Percentiles rank a stretch among this genome's conserved stretches.
phyloP scores from a whole-genome alignment of 305 asterid genomes.

The Lippia alba region DNA sequence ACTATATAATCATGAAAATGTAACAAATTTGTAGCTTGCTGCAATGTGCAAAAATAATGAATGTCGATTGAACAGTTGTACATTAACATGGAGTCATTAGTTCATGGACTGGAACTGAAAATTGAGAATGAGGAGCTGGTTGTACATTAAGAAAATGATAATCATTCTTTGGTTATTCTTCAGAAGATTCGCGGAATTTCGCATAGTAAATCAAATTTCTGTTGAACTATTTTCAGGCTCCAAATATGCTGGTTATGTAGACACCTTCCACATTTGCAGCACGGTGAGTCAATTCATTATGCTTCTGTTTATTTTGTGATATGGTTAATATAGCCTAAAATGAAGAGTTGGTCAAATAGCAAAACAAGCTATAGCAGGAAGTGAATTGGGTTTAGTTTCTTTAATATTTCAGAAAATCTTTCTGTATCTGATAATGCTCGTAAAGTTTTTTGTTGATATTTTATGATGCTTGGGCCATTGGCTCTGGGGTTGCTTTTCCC shows the following conservation, averaged over 20 bases:
- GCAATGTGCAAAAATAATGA: neutral
- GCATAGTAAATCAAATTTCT: constrained; percentile 19
- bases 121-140: constrained; percentile 6
- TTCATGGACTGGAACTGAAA: neutral
- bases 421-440: neutral
- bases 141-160: neutral
- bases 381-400: constrained; percentile 6
- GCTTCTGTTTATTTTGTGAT: neutral
- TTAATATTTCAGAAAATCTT: neutral
- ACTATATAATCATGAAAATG: neutral
- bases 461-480: neutral
- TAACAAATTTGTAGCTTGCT: constrained; percentile 13
- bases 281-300: constrained; percentile 60
- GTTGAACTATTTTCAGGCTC: constrained; percentile 64
- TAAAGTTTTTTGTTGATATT: neutral
- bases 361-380: neutral
- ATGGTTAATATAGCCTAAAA: neutral
- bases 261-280: constrained; percentile 85
- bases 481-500: neutral
- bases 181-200: neutral
- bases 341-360: too few relatives aligned
- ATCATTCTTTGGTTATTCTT: neutral
- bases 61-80: neutral
- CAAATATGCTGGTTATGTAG: constrained; percentile 89
- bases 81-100: neutral